phyloP scores from a whole-genome alignment of 805 yeast species.

The Tetrapisispora pingtungensis region DNA sequence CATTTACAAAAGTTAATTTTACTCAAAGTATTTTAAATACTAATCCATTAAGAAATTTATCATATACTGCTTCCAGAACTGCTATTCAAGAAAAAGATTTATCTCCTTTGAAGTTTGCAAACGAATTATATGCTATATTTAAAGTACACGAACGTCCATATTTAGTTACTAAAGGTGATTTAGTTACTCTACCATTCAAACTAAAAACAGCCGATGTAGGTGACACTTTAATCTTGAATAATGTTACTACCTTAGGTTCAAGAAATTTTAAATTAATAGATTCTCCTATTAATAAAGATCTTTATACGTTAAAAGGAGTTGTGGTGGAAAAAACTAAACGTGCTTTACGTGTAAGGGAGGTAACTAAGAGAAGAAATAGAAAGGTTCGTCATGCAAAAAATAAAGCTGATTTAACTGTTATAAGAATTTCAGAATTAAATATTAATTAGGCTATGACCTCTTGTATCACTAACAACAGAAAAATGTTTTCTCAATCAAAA shows the following conservation, averaged over 20 bases:
- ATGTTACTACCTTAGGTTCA: constrained; percentile 76
- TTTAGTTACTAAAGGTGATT: constrained; percentile 86
- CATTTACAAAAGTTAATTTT: not conserved
- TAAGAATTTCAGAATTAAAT: constrained; percentile 64
- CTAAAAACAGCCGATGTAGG: constrained; percentile 74
- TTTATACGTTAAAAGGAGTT: constrained; percentile 60
- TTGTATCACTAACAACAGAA: not conserved
- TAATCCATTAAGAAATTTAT: not conserved
- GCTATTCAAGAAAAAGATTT: constrained; percentile 30
- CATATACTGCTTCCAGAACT: not conserved
- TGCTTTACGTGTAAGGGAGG: constrained; percentile 61
- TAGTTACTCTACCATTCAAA: constrained; percentile 65
- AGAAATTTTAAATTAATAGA: constrained; percentile 65
- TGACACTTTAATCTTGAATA: constrained; percentile 61
- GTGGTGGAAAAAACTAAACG: constrained; percentile 80
- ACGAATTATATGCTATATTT: constrained; percentile 70
- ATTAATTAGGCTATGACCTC: constrained; percentile 31
- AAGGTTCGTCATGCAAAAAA: constrained; percentile 54
- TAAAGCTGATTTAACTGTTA: constrained; percentile 66
- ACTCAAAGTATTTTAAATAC: not conserved
- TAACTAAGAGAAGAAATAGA: constrained; percentile 73
- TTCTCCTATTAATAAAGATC: constrained; percentile 40
- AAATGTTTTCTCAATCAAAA: too few species aligned
- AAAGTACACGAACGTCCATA: constrained; percentile 77
- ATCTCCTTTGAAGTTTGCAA: constrained; percentile 55